phyloP scores from a whole-genome alignment of 139 green algal genomes.

The Closterium sp. region DNA sequence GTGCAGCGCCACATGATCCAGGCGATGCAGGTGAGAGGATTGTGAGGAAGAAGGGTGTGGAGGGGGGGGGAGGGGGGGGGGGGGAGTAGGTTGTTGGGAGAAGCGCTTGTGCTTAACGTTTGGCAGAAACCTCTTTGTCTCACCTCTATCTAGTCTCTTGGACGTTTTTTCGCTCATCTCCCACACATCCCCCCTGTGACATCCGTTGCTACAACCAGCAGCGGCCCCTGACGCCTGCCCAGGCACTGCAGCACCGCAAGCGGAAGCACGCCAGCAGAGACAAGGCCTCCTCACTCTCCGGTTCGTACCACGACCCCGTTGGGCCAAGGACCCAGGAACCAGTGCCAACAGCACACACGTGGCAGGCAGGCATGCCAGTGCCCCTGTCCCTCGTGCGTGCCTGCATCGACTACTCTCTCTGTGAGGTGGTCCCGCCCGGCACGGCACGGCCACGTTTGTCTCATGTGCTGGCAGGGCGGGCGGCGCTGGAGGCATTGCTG shows the following conservation, averaged over 20 bases:
- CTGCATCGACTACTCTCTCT: background rate
- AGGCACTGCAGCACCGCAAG: background rate
- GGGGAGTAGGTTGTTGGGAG: too few relatives aligned
- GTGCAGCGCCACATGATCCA: background rate
- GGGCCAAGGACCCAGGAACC: background rate
- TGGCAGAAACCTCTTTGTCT: too few relatives aligned
- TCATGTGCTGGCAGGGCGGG: background rate
- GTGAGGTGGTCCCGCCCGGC: background rate
- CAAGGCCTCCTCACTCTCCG: background rate
- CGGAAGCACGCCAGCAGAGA: background rate
- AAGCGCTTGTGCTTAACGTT: background rate
- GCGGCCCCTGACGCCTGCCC: background rate
- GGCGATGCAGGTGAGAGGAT: background rate
- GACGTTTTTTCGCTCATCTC: background rate
- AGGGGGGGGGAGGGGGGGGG: background rate
- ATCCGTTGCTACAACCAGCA: background rate
- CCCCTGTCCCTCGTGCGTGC: background rate
- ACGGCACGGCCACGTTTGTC: background rate
- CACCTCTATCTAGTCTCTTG: background rate
- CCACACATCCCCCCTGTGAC: background rate
- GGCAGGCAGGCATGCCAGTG: background rate
- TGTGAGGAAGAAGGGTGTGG: background rate
- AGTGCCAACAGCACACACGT: background rate
- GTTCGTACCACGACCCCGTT: background rate
- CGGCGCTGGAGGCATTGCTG: slow-evolving; percentile 5